phyloP scores from a whole-genome alignment of 1,284 basidiomycete species.

The Chalciporus sp. region DNA sequence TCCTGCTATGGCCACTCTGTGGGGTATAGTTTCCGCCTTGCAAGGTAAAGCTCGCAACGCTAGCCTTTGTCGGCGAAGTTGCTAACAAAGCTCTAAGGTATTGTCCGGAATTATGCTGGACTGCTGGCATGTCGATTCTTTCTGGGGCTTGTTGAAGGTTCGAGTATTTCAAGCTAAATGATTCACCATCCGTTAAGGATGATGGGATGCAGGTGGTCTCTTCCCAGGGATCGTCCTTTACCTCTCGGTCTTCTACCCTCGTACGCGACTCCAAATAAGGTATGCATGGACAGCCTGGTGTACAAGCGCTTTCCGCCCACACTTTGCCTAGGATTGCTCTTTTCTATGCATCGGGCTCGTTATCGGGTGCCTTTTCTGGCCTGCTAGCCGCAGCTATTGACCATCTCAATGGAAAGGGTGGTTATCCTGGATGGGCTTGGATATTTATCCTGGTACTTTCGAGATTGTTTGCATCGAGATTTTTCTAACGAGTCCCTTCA shows the following conservation, averaged over 20 bases:
- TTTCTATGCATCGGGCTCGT: conserved; percentile 57
- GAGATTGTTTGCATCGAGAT: background rate
- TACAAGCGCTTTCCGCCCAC: background rate
- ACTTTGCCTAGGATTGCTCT: conserved; percentile 42
- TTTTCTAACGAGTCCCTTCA: conserved; percentile 10
- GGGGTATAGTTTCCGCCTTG: conserved; percentile 59
- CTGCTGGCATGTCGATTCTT: conserved; percentile 66
- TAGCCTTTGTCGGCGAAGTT: background rate
- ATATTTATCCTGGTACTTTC: conserved; percentile 57
- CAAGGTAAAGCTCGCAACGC: conserved; percentile 45
- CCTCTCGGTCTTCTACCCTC: conserved; percentile 59
- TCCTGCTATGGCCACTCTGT: conserved; percentile 55
- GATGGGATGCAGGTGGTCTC: conserved; percentile 46
- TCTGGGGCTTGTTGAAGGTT: conserved; percentile 64
- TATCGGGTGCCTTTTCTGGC: conserved; percentile 66
- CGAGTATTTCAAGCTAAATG: conserved; percentile 24
- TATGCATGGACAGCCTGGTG: conserved; percentile 23
- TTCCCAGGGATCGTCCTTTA: conserved; percentile 63
- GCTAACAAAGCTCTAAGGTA: conserved; percentile 38
- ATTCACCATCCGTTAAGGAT: conserved; percentile 37
- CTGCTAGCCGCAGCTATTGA: conserved; percentile 62
- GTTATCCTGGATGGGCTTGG: conserved; percentile 61
- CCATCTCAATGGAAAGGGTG: conserved; percentile 51
- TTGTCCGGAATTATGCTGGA: conserved; percentile 53
- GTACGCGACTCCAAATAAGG: conserved; percentile 58